A percentile compares a stretch with the other conserved stretches of the same genome.
phyloP scores from a whole-genome alignment of 345 rosid genomes.

The Linum lewisii region DNA sequence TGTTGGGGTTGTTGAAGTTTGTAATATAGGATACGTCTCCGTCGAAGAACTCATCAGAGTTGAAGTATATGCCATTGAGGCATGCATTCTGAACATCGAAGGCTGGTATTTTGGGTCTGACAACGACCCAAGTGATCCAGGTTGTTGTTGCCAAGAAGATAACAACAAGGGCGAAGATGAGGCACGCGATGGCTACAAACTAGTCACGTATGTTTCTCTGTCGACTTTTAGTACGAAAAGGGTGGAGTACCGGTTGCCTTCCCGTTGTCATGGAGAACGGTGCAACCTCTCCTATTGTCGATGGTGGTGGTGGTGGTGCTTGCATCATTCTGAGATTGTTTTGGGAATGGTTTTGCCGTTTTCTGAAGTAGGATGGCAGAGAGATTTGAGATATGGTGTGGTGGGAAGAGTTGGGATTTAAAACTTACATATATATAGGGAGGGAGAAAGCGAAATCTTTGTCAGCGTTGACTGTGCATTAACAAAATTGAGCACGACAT shows the following conservation, averaged over 20 bases:
- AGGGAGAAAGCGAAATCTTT: too few species aligned
- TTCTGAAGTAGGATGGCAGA: too few species aligned
- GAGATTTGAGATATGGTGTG: too few species aligned
- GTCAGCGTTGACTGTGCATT: too few species aligned
- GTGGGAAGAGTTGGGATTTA: too few species aligned
- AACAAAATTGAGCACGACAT: too few species aligned
- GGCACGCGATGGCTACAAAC: conserved; percentile 65
- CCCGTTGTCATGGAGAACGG: conserved; percentile 7
- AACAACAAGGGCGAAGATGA: conserved; percentile 58
- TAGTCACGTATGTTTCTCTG: conserved; percentile 54
- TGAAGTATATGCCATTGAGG: conserved; percentile 67
- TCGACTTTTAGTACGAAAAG: conserved; percentile 29
- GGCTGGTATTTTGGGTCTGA: conserved; percentile 57
- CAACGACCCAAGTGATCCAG: too few species aligned
- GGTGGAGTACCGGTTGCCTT: too few species aligned
- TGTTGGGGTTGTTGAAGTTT: conserved; percentile 76
- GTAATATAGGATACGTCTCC: conserved; percentile 59
- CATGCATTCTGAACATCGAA: conserved; percentile 66
- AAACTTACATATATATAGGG: too few species aligned
- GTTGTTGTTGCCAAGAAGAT: conserved; percentile 69
- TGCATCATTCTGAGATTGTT: too few species aligned
- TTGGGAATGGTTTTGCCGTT: too few species aligned
- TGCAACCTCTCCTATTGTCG: conserved; percentile 12
- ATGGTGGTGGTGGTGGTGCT: too few species aligned
- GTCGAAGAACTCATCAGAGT: conserved; percentile 65